Evolutionary conservation across 2,329 filamentous ascomycete genomes (phyloP).

Genomic region (Epichloe aotearoae): DNA sequence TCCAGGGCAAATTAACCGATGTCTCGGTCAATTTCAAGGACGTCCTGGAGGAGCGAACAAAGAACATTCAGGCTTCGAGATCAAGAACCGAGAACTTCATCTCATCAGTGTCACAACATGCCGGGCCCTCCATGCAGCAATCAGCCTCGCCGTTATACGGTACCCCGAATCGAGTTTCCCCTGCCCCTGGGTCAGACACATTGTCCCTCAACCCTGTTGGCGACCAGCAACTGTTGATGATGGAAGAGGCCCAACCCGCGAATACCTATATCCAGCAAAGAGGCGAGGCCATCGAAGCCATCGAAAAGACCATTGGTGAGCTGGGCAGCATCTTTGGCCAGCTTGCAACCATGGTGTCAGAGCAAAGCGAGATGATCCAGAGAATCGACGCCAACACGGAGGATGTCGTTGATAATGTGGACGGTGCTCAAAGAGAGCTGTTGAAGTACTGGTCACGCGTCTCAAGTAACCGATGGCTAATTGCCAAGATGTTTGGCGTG

Average conservation of each 20-base stretch:
- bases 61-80: constrained; percentile 91
- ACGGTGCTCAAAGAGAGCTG: constrained; percentile 85
- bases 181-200: constrained; percentile 58
- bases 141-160: constrained; percentile 81
- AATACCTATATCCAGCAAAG: constrained; percentile 89
- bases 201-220: constrained; percentile 71
- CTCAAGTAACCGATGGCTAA: constrained; percentile 87
- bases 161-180: constrained; percentile 54
- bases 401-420: constrained; percentile 95
- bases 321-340: constrained; percentile 86
- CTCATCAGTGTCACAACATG: constrained; percentile 69
- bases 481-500: constrained; percentile 68
- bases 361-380: constrained; percentile 96
- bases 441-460: constrained; percentile 96
- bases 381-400: constrained; percentile 95
- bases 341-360: constrained; percentile 88
- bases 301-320: constrained; percentile 89
- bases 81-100: constrained; percentile 95
- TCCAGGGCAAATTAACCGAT: constrained; percentile 84
- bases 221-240: constrained; percentile 74
- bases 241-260: constrained; percentile 80
- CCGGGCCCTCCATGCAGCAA: constrained; percentile 53
- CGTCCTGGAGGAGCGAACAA: constrained; percentile 87
- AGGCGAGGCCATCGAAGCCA: constrained; percentile 91
- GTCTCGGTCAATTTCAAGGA: constrained; percentile 96